These are phyloP conservation scores for Chaetomium fimeti DNA, from an alignment of 495 filamentous ascomycete genomes.

Conservation along the genomic window DNA sequence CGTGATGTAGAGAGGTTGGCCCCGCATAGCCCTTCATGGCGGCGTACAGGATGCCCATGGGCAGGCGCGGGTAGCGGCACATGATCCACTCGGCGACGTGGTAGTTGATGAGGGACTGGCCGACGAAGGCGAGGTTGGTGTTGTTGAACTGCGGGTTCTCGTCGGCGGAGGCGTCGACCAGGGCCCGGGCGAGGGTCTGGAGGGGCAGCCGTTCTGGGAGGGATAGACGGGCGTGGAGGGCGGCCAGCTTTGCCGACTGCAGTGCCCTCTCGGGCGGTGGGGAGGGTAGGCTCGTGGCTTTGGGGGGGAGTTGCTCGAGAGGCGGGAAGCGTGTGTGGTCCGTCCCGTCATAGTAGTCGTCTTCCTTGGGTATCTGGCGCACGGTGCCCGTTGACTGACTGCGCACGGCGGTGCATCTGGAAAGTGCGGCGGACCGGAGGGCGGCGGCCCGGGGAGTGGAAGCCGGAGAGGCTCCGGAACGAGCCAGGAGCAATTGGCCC, in stretches of 20 bases:
- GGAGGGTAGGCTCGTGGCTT: constrained; percentile 50
- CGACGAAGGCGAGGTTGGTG: constrained; percentile 73
- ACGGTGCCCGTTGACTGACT: constrained; percentile 28
- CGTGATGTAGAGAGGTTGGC: constrained; percentile 61
- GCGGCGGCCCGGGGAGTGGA: constrained; percentile 42
- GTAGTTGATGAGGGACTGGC: constrained; percentile 76
- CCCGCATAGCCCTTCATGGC: constrained; percentile 83
- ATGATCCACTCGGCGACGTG: constrained; percentile 85
- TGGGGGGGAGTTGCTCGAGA: constrained; percentile 30
- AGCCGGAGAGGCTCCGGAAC: constrained; percentile 27
- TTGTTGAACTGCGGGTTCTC: constrained; percentile 56
- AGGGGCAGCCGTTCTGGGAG: constrained; percentile 79
- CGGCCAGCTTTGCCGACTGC: constrained; percentile 83
- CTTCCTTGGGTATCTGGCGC: constrained; percentile 14
- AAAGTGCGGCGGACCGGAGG: constrained; percentile 19
- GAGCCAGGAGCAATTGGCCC: constrained; percentile 39
- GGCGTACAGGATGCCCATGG: constrained; percentile 74
- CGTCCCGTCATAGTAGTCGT: constrained; percentile 24
- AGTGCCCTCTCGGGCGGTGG: constrained; percentile 66
- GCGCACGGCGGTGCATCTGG: constrained; percentile 24
- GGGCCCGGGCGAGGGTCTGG: constrained; percentile 77
- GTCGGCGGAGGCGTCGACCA: constrained; percentile 84
- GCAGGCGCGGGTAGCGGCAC: constrained; percentile 83
- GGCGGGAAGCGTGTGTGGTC: constrained; percentile 31
- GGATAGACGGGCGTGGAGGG: constrained; percentile 85